Base-by-base conservation (phyloP, 306 rosid species). In the Prunus persica region DNA sequence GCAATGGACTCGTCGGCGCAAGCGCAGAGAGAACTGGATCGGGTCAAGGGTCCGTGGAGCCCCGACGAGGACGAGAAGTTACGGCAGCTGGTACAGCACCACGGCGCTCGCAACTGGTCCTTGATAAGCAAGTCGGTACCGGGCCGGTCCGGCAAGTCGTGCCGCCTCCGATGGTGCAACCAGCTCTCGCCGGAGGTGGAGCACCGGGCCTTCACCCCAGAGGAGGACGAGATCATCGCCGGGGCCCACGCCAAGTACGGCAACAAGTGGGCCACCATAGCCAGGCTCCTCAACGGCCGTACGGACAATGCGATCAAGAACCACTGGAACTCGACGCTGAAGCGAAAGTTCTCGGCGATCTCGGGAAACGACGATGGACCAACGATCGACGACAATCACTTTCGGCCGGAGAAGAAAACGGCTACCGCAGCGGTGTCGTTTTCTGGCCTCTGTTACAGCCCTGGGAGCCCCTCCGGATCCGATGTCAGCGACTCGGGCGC, bases 261-360 rank as follows among this genome's bases (percentile, higher is more conserved):
- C 6, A 89, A 89, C 81, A 83, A 83, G 76, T 89, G 89, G 93
- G 91, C 93, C 77, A 87, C 87, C 67, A 89, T 89, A n/a, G 82
- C 93, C 5, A 76, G 88, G 68, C 89, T 87, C 18, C 86, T 89
- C 24, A 79, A 84, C 38, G 93, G 89, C 56, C 91, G 91, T 2
- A 89, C 91, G 20, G 89, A 87, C 73, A 89, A 89, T 77, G 88
- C 91, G 41, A 80, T 89, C 55, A 89, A 89, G 82, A 89, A 89
- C 80, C 91, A 87, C 72, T 89, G 57, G 38, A 32, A 32, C 38
- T 32, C 38, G 2, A 32, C 38, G 7, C 38, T 32, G 38, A 89
- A 89, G 81, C 70, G 91, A 6, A 89, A 87, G 80, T 75, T 10
- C 72, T 57, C 80, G 22, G 57, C 86, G 32, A 34, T 78, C 25